Conservation (phyloP, 192 early-diverging fungal genomes). For the Linnemannia elongata region DNA sequence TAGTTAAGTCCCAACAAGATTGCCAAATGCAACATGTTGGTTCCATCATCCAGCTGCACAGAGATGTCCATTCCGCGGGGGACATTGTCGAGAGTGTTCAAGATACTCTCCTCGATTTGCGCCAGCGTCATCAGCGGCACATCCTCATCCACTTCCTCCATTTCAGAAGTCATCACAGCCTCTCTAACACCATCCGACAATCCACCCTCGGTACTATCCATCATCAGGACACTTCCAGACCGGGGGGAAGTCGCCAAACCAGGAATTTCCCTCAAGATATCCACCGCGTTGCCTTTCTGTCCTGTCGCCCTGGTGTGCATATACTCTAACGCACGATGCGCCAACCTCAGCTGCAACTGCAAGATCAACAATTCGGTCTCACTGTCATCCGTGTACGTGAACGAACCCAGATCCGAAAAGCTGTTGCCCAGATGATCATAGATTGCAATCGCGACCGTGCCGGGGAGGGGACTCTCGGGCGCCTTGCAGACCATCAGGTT, state of each 20-base stretch:
- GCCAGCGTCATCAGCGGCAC: conserved; percentile 15
- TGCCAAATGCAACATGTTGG: conserved; percentile 39
- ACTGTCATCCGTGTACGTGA: conserved; percentile 49
- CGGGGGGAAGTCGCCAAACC: conserved; percentile 27
- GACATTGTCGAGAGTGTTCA: conserved; percentile 26
- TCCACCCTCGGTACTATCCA: background rate
- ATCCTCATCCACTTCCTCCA: background rate
- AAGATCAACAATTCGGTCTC: conserved; percentile 47
- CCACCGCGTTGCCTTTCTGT: conserved; percentile 28
- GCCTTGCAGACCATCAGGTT: conserved; percentile 42
- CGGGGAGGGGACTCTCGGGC: conserved; percentile 33
- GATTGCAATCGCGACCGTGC: conserved; percentile 28
- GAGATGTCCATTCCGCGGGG: conserved; percentile 38
- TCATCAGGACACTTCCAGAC: conserved; percentile 12
- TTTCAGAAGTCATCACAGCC: background rate
- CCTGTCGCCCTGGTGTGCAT: conserved; percentile 41
- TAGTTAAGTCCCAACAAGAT: conserved; percentile 27
- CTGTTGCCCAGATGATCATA: conserved; percentile 35
- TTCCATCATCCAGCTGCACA: conserved; percentile 50
- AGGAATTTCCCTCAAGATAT: conserved; percentile 43
- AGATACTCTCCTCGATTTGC: conserved; percentile 37
- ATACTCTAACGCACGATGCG: conserved; percentile 48
- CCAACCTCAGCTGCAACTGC: conserved; percentile 41
- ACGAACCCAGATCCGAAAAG: conserved; percentile 33
- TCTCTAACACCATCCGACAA: background rate